Evolutionary conservation across 257 asterid species (phyloP), one percentile per base, ranked within the genome.

Genomic region (Capsicum rhomboideum): DNA sequence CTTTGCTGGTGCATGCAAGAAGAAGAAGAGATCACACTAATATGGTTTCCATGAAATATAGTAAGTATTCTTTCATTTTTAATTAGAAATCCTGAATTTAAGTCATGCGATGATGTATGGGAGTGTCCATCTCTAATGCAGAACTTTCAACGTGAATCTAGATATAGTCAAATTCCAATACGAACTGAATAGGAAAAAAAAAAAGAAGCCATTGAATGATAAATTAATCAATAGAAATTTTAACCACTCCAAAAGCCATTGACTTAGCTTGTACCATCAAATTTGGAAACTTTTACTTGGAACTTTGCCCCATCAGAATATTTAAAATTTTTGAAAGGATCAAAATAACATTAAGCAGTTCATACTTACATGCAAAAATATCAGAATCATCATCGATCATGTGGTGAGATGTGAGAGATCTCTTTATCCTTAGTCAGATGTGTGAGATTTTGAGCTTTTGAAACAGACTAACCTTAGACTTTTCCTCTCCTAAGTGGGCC

Each of bases 331-430:
- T 31, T 16, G 3, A 8, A 67, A 67, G 46, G 50, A 34, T 9
- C 8, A 13, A 67, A 67, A 31, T 46, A 67, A 67, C 14, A 16
- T 17, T 0, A 3, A 31, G 2, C 40, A 67, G 23, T 31, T 31
- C 49, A 66, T 67, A 31, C 49, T 67, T 67, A 67, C 75, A 34
- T 16, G 75, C 75, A 67, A 31, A n/a, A 31, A 8, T 66, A 66
- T 31, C 49, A 66, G 1, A 66, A 31, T 4, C 1, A 31, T 31
- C 26, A 67, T 4, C 26, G 75, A 67, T 7, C 17, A 23, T 31
- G 4, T 16, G 8, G 0, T 59, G 17, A 2, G 2, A 21, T 21
- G 1, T 3, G 10, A 2, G 0, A 6, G 0, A 21, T 21, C 2
- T 0, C 2, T 59, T 59, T 21, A 4, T 17, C 0, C n/a, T n/a